Percentiles rank a stretch among this genome's conserved stretches.
Evolutionary conservation across 2,329 filamentous ascomycete genomes (phyloP).

Genomic region (Dichotomopilus funicola): DNA sequence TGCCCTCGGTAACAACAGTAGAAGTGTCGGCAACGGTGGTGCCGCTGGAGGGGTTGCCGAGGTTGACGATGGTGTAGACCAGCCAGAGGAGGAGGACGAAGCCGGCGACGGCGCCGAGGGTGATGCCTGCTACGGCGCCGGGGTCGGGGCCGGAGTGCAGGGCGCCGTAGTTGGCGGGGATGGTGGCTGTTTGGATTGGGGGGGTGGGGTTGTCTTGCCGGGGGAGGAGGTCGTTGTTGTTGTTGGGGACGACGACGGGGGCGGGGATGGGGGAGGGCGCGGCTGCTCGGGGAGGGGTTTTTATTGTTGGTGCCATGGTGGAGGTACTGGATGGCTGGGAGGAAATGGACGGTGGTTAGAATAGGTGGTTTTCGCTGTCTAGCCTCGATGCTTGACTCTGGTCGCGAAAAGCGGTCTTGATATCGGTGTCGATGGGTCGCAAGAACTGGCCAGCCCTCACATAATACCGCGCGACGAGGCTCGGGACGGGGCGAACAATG

Average conservation of each 20-base stretch:
- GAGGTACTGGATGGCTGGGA: neutral
- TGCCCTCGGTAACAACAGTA: slow-evolving; percentile 15
- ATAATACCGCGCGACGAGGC: too few relatives aligned
- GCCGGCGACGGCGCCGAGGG: slow-evolving; percentile 38
- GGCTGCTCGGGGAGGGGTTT: neutral
- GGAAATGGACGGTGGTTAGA: too few relatives aligned
- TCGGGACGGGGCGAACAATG: too few relatives aligned
- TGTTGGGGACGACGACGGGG: neutral
- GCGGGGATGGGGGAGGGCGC: neutral
- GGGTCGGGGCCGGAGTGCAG: slow-evolving; percentile 23
- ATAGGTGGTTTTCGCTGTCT: too few relatives aligned
- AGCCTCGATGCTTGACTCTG: too few relatives aligned
- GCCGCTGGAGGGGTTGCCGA: slow-evolving; percentile 21
- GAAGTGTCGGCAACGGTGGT: slow-evolving; percentile 13
- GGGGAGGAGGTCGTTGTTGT: slow-evolving; percentile 2
- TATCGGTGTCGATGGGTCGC: too few relatives aligned
- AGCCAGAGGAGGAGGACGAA: slow-evolving; percentile 32
- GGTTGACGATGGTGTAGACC: slow-evolving; percentile 29
- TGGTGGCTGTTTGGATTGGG: slow-evolving; percentile 25
- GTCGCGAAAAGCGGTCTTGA: too few relatives aligned
- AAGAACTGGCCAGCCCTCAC: too few relatives aligned
- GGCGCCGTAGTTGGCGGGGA: slow-evolving; percentile 29
- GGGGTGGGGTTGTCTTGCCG: slow-evolving; percentile 4
- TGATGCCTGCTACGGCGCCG: slow-evolving; percentile 36
- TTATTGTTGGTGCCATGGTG: slow-evolving; percentile 5